Evolutionary conservation across 768 basidiomycete species (phyloP).

Genomic region (Crepidotus variabilis): DNA sequence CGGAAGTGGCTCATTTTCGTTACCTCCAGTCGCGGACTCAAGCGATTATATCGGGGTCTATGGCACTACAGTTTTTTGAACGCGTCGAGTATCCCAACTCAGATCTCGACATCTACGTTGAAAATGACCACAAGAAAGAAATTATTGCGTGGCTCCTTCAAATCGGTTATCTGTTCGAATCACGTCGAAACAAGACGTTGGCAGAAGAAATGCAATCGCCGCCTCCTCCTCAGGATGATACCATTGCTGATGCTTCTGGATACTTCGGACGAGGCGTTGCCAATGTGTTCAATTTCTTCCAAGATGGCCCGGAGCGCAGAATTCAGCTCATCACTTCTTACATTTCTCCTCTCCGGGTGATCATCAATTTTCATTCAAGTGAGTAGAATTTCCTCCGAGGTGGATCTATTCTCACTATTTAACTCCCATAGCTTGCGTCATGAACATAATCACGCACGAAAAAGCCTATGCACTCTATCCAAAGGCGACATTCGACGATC

Average conservation of each 20-base stretch:
- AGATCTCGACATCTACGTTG: slow-evolving; percentile 50
- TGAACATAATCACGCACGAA: slow-evolving; percentile 38
- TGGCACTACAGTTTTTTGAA: slow-evolving; percentile 50
- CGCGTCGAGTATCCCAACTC: slow-evolving; percentile 40
- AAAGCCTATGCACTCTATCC: slow-evolving; percentile 39
- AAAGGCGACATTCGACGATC: slow-evolving; percentile 31
- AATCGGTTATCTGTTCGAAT: slow-evolving; percentile 19
- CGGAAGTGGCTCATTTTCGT: slow-evolving; percentile 30
- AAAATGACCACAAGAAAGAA: slow-evolving; percentile 23
- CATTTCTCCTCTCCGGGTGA: slow-evolving; percentile 28
- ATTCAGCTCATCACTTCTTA: slow-evolving; percentile 38
- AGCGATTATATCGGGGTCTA: slow-evolving; percentile 53
- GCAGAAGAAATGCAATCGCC: neutral
- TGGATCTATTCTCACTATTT: neutral
- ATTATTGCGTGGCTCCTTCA: slow-evolving; percentile 31
- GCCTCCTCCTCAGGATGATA: neutral
- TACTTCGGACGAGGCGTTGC: slow-evolving; percentile 17
- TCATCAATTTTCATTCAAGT: slow-evolving; percentile 50
- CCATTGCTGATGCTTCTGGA: slow-evolving; percentile 2
- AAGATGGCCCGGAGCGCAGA: slow-evolving; percentile 17
- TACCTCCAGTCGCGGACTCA: no score
- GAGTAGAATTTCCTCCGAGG: slow-evolving; percentile 6
- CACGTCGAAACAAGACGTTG: slow-evolving; percentile 3
- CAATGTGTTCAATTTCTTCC: slow-evolving; percentile 29
- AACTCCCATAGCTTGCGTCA: slow-evolving; percentile 31